Conservation (phyloP, 2,329 filamentous ascomycete genomes). For the Huntiella omanensis region DNA sequence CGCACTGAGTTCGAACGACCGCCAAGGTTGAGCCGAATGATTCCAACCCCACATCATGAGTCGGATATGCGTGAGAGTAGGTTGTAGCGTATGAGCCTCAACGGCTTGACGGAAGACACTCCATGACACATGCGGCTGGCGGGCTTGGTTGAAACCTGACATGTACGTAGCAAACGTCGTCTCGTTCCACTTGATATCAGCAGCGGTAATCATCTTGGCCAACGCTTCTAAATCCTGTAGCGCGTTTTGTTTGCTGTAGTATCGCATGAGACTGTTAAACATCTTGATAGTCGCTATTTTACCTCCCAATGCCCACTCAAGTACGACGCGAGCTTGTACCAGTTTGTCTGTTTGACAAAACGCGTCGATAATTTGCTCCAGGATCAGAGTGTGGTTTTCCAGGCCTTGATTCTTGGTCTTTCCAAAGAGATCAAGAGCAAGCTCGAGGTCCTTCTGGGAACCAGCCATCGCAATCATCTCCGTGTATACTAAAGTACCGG, state of each 20-base stretch:
- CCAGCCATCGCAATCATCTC: constrained; percentile 57
- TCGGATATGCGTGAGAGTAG: constrained; percentile 28
- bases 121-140: constrained; percentile 31
- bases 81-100: constrained; percentile 27
- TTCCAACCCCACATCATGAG: constrained; percentile 29
- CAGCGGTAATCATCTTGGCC: constrained; percentile 29
- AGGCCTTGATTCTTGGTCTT: constrained; percentile 37
- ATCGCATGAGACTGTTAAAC: constrained; percentile 62
- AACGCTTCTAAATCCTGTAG: constrained; percentile 29
- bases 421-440: constrained; percentile 45
- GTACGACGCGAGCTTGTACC: constrained; percentile 21
- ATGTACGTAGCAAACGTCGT: constrained; percentile 33
- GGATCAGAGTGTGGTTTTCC: constrained; percentile 25
- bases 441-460: constrained; percentile 52
- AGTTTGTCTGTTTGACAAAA: constrained; percentile 30
- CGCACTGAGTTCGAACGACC: constrained; percentile 24
- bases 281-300: constrained; percentile 37
- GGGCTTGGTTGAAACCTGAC: constrained; percentile 27
- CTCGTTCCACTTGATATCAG: constrained; percentile 27
- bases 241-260: constrained; percentile 44
- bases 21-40: constrained; percentile 20
- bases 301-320: constrained; percentile 31
- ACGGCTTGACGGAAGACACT: constrained; percentile 27
- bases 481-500: constrained; percentile 47
- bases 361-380: constrained; percentile 6